A percentile compares a stretch with the other conserved stretches of the same genome.
Conservation (phyloP, 306 rosid species). For the Gillenia trifoliata region DNA sequence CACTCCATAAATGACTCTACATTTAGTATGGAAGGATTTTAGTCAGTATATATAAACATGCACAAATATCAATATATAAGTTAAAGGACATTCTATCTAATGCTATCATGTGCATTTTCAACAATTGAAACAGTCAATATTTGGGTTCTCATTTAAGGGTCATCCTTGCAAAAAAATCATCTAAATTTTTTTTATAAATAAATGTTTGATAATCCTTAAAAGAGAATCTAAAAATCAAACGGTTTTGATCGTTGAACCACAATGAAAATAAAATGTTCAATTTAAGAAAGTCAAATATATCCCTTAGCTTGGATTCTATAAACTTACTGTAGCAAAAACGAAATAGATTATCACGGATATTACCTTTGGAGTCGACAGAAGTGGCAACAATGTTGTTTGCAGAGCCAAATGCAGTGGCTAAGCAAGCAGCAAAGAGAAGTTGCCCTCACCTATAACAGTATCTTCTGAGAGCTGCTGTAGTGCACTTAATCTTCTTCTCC, state of each 20-base stretch:
- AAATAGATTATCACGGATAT: neutral
- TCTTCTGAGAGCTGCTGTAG: constrained; percentile 23
- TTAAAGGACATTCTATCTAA: too few relatives aligned
- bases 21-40: neutral
- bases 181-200: too few relatives aligned
- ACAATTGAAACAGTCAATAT: too few relatives aligned
- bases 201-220: too few relatives aligned
- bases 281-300: neutral
- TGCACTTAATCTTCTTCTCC: constrained; percentile 17
- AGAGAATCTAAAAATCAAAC: too few relatives aligned
- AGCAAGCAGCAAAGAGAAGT: constrained; percentile 38
- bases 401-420: constrained; percentile 34
- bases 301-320: too few relatives aligned
- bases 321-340: too few relatives aligned
- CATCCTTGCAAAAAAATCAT: too few relatives aligned
- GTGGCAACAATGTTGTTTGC: constrained; percentile 39
- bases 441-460: constrained; percentile 39
- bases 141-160: too few relatives aligned
- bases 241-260: too few relatives aligned
- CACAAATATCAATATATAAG: too few relatives aligned
- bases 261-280: neutral
- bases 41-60: neutral
- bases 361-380: constrained; percentile 26
- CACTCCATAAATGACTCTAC: neutral
- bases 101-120: too few relatives aligned